Base-by-base conservation (phyloP, 345 rosid genomes). In the Triadica sebifera region DNA sequence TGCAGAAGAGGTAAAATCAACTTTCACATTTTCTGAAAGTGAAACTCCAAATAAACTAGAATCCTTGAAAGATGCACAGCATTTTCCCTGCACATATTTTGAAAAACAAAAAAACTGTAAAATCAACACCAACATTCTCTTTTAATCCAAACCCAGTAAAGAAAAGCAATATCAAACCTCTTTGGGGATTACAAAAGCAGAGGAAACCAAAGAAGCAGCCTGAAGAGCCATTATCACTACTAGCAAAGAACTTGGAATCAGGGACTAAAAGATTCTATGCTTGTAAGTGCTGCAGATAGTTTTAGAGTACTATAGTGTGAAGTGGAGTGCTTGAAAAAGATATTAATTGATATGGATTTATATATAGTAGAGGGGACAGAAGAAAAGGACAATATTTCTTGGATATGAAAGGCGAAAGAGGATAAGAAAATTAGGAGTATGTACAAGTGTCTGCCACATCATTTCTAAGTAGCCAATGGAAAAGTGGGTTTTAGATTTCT, bases 1-100 rank as follows among this genome's bases (percentile, higher is more conserved):
- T n/a, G 87, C 77, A 65, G 88, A 84, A 78, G 84, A 77, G 77
- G 71, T 82, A 73, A 85, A 74, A 19, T 88, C 90, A 73, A 88
- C 67, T 78, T 84, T 91, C 75, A 68, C 70, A 61, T 88, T 84
- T 69, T 88, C 97, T 6, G 86, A 81, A 15, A 92, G 65, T 71
- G 98, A 88, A 77, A 85, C 88, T 47, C 97, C 97, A 70, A 92
- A 92, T 8, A 94, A 78, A 70, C 83, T 83, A 12, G 93, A 92
- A 52, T 89, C 97, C 85, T 89, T 90, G 72, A 84, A 86, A 16
- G 90, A 88, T 15, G 87, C 84, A 74, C 79, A 66, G 25, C 70
- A 56, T 47, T 88, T 91, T 1, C 84, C 97, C 97, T 94, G 93
- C 76, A 78, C 49, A 16, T 22, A 75, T 29, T 8, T 61, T 20